phyloP scores from a whole-genome alignment of 2,329 filamentous ascomycete genomes.

The Albophoma yamanashiensis region DNA sequence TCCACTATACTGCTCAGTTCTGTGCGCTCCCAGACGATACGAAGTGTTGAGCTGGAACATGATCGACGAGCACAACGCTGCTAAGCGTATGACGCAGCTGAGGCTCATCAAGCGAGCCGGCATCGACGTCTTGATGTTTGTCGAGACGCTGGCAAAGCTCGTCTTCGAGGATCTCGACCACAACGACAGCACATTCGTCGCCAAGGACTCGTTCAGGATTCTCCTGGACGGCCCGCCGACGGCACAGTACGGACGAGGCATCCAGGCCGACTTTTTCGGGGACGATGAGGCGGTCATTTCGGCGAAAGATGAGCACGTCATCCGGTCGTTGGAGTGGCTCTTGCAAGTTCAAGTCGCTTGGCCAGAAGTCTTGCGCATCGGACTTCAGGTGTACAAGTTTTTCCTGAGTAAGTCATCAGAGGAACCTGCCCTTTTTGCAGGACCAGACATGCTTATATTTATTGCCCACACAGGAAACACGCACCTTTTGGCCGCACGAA shows the following conservation, averaged over 20 bases:
- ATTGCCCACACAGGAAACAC: conserved; percentile 27
- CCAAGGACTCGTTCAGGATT: conserved; percentile 38
- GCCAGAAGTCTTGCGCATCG: conserved; percentile 56
- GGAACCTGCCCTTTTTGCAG: too few species aligned
- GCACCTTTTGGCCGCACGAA: conserved; percentile 43
- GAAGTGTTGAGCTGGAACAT: conserved; percentile 67
- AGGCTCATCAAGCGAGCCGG: conserved; percentile 64
- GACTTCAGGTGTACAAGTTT: conserved; percentile 66
- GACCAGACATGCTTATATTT: not conserved
- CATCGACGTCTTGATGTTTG: conserved; percentile 62
- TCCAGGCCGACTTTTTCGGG: conserved; percentile 62
- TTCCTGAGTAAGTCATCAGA: conserved; percentile 60
- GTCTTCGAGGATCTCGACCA: conserved; percentile 38
- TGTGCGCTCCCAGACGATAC: conserved; percentile 54
- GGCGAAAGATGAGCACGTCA: conserved; percentile 57
- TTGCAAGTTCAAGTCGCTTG: conserved; percentile 62
- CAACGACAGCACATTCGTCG: conserved; percentile 18
- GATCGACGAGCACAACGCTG: conserved; percentile 56
- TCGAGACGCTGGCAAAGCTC: conserved; percentile 54
- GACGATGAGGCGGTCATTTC: conserved; percentile 43
- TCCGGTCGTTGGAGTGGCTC: conserved; percentile 79
- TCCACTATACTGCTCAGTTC: conserved; percentile 77
- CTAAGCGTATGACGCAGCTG: conserved; percentile 58
- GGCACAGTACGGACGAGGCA: conserved; percentile 42
- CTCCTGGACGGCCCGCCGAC: conserved; percentile 27